These are phyloP conservation scores for Lotus japonicus DNA, from an alignment of 306 rosid species.

Conservation along the genomic window DNA sequence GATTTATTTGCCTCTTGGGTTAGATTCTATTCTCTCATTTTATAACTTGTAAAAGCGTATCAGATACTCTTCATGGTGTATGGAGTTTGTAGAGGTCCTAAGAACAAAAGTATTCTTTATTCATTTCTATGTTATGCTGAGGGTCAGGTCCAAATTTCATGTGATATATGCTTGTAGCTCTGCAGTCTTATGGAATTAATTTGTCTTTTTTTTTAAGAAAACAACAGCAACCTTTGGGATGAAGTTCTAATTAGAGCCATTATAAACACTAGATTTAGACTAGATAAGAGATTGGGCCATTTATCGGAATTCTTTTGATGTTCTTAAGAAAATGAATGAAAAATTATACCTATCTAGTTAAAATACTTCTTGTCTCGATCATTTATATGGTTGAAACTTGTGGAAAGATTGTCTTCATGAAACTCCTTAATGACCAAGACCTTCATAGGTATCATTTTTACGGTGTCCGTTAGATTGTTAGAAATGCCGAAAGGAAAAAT, in stretches of 20 bases:
- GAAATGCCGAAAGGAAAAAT: neutral
- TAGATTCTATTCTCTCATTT: constrained; percentile 31
- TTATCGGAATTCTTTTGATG: constrained; percentile 2
- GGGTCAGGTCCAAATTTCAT: neutral
- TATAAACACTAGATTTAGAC: constrained; percentile 8
- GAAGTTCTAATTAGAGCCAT: neutral
- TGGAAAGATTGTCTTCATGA: neutral
- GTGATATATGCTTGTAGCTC: neutral
- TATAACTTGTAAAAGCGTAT: neutral
- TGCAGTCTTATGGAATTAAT: neutral
- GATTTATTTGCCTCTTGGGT: constrained; percentile 90
- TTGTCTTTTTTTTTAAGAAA: neutral
- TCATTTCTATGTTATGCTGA: neutral
- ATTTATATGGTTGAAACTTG: constrained; percentile 1
- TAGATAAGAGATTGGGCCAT: constrained; percentile 1
- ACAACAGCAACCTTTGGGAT: neutral
- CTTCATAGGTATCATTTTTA: neutral
- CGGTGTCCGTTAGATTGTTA: neutral
- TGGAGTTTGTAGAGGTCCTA: neutral
- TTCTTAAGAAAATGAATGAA: neutral
- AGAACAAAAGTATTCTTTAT: neutral
- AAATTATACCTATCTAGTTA: neutral
- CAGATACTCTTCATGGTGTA: constrained; percentile 5
- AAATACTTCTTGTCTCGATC: neutral
- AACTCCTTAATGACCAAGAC: neutral